Base-by-base conservation (phyloP, 805 yeast species). In the Candida anglica region DNA sequence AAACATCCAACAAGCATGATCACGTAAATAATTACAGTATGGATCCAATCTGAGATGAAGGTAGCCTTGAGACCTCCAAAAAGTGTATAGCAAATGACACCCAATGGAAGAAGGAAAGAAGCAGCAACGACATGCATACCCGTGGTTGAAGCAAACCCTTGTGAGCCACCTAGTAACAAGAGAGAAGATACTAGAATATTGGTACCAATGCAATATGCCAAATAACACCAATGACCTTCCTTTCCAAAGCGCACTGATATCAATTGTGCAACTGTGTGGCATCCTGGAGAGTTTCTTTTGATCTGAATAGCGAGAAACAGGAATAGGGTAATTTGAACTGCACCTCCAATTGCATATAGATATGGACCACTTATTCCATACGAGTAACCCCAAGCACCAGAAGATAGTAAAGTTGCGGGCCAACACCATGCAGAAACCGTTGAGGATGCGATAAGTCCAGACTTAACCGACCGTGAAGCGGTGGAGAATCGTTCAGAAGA, bases 41-140 rank as follows among this genome's bases (percentile, higher is more conserved):
- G 95, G 36, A 75, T 67, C 53, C 79, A 85, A 56, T 85, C 95
- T 1, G 93, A 81, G 38, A 85, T 55, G 56, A 85, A 83, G 3
- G 93, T 84, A 2, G 94, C 88, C 50, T 80, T 83, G 48, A 85
- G 71, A 46, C 94, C 95, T 45, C 95, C 95, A 48, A 81, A 78
- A 33, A 83, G 57, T 2, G 91, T 83, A 58, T 84, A 85, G 25
- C 81, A 56, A 33, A 81, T 71, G 29, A 83, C 87, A 50, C 89
- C 89, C 13, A 69, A 40, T 3, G 76, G 75, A 3, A 71, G 46
- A 15, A 72, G 46, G 41, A 70, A 60, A 27, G 63, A 57, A 3
- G 73, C 69, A 11, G 76, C 77, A 19, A 63, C 65, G 23, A 59
- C 55, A 38, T 66, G 58, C 59, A 70, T 66, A 6, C 75, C 75